Evolutionary conservation across 306 rosid species (phyloP), one percentile per base, ranked within the genome.

Genomic region (Aeschynomene evenia): DNA sequence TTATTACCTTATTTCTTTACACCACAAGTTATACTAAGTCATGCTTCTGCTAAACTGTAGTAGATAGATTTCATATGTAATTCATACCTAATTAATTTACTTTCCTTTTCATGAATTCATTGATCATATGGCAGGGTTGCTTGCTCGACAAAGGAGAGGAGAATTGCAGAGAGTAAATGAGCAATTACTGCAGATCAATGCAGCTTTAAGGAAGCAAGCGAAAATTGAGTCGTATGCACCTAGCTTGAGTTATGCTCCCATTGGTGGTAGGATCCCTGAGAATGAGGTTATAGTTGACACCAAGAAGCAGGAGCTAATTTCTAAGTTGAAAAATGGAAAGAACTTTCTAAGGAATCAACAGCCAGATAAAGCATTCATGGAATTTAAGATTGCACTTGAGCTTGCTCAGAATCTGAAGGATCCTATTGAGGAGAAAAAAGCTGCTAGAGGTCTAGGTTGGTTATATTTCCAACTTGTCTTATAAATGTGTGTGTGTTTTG

Each of bases 221-320:
- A 94, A 91, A 80, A 91, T 94, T 37, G 97, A 94, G 80, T 91
- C 99, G 13, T 94, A 94, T 63, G 99, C 99, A 39, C 99, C 99
- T 20, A 71, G 31, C 82, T 85, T 94, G 83, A 94, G 99, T 74
- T 91, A 89, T 81, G 96, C 97, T 51, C 97, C 99, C 29, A 63
- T 83, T 60, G 88, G 87, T 56, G 91, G 88, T 59, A 87, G 88
- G 72, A 80, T 89, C 72, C 68, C 73, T 21, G 99, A 91, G 72
- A 83, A 37, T 51, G 97, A 91, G 77, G 87, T 91, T 19, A 83
- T 88, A 31, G 79, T 91, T 57, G 91, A 94, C 63, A 89, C 96
- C 22, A 87, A 75, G 78, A 94, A 91, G 87, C 87, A 91, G 15
- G 91, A 94, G 68, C 79, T 91, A 71, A 94, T 94, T 77, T 85